Evolutionary conservation across 2,329 filamentous ascomycete genomes (phyloP).

Genomic region (Fonsecaea pedrosoi): DNA sequence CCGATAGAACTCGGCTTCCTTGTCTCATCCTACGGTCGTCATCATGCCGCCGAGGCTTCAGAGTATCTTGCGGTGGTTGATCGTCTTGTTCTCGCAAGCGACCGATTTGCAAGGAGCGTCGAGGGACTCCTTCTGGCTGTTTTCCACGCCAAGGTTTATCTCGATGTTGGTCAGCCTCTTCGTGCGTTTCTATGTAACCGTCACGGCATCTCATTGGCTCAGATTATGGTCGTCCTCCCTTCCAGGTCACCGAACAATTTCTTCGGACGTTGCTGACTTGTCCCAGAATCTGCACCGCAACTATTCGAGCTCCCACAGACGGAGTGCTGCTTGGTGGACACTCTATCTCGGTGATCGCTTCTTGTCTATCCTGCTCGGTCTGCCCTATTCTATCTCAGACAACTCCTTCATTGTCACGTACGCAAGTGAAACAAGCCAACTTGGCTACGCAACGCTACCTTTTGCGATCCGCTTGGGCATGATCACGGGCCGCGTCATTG

Average conservation of each 20-base stretch:
- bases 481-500: conserved; percentile 21
- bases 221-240: conserved; percentile 17
- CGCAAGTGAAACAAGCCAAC: conserved; percentile 3
- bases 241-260: neutral
- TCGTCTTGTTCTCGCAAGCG: conserved; percentile 18
- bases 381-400: conserved; percentile 22
- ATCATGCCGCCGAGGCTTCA: conserved; percentile 9
- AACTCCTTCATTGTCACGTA: conserved; percentile 18
- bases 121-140: conserved; percentile 16
- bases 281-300: conserved; percentile 25
- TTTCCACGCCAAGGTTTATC: conserved; percentile 23
- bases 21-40: conserved; percentile 21
- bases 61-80: conserved; percentile 20
- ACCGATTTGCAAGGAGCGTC: conserved; percentile 10
- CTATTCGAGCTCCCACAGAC: conserved; percentile 10
- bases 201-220: conserved; percentile 15
- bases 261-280: conserved; percentile 3
- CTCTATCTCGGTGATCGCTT: conserved; percentile 23
- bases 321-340: conserved; percentile 23
- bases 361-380: conserved; percentile 22
- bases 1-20: conserved; percentile 20
- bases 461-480: conserved; percentile 22
- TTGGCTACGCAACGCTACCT: conserved; percentile 13
- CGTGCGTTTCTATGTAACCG: conserved; percentile 26
- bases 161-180: conserved; percentile 23